Conservation (phyloP, 2,329 filamentous ascomycete species). For the Bipolaris cookei region DNA sequence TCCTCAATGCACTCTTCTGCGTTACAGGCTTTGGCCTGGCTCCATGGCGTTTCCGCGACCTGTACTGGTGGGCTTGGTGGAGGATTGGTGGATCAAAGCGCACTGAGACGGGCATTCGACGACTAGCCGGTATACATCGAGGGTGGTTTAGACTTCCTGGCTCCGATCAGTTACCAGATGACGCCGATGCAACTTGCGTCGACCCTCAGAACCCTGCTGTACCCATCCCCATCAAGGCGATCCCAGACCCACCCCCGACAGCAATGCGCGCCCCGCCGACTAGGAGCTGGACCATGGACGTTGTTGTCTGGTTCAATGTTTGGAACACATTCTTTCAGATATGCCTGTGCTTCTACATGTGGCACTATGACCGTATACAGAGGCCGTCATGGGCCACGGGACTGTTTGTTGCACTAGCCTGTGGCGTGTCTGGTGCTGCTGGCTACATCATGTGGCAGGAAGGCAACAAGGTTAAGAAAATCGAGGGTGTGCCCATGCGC, state of each 20-base stretch:
- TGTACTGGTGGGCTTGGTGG: slow-evolving; percentile 73
- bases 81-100: slow-evolving; percentile 59
- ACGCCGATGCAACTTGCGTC: slow-evolving; percentile 30
- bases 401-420: slow-evolving; percentile 76
- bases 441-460: slow-evolving; percentile 75
- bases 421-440: slow-evolving; percentile 69
- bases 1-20: slow-evolving; percentile 84
- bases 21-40: slow-evolving; percentile 84
- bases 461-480: slow-evolving; percentile 58
- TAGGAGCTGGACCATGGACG: slow-evolving; percentile 75
- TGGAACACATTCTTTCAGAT: slow-evolving; percentile 80
- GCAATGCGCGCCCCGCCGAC: slow-evolving; percentile 72
- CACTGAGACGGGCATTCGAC: slow-evolving; percentile 62
- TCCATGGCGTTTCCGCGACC: slow-evolving; percentile 82
- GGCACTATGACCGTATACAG: slow-evolving; percentile 74
- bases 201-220: slow-evolving; percentile 56
- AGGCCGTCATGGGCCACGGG: slow-evolving; percentile 83
- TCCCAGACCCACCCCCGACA: slow-evolving; percentile 72
- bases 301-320: slow-evolving; percentile 79
- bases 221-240: slow-evolving; percentile 68
- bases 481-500: slow-evolving; percentile 46
- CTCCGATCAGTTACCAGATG: slow-evolving; percentile 61
- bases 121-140: slow-evolving; percentile 75
- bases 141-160: slow-evolving; percentile 77
- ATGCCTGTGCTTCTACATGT: slow-evolving; percentile 80